Conservation (phyloP, 2,329 filamentous ascomycete species). For the Colletotrichum sp. region DNA sequence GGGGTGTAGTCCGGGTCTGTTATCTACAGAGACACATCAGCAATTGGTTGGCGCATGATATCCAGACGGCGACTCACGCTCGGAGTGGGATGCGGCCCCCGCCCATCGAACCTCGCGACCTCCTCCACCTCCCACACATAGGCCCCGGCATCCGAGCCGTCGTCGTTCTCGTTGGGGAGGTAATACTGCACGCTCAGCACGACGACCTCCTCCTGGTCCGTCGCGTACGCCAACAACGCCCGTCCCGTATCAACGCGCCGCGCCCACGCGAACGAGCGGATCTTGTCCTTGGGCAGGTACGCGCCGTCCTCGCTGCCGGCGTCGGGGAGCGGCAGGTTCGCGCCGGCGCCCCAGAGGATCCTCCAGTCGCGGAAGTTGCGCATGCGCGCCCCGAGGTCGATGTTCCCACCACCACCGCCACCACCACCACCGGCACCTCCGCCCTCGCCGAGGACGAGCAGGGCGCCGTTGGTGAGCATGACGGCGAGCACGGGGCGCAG, state of each 20-base stretch:
- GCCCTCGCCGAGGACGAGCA: conserved; percentile 57
- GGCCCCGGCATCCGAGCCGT: conserved; percentile 52
- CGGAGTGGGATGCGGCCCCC: conserved; percentile 45
- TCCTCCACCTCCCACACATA: conserved; percentile 57
- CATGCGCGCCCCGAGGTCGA: conserved; percentile 33
- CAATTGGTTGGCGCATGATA: neutral
- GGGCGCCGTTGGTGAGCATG: conserved; percentile 53
- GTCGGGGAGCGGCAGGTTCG: conserved; percentile 53
- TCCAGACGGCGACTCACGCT: neutral
- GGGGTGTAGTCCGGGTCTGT: conserved; percentile 55
- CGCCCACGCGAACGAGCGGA: conserved; percentile 61
- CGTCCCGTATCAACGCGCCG: conserved; percentile 43
- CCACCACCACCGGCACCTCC: conserved; percentile 35
- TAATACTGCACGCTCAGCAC: conserved; percentile 54
- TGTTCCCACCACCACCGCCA: conserved; percentile 30
- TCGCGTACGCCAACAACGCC: conserved; percentile 56
- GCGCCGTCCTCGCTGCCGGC: conserved; percentile 32
- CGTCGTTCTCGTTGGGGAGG: conserved; percentile 42
- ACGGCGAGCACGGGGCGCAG: conserved; percentile 55
- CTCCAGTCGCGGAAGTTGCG: conserved; percentile 55
- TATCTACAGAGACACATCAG: neutral
- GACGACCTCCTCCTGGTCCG: conserved; percentile 53
- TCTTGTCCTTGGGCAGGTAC: conserved; percentile 28
- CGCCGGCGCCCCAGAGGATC: conserved; percentile 62
- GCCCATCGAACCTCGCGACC: conserved; percentile 51